phyloP scores from a whole-genome alignment of 225 moss, liverwort and hornwort genomes.

The Polytrichum commune region DNA sequence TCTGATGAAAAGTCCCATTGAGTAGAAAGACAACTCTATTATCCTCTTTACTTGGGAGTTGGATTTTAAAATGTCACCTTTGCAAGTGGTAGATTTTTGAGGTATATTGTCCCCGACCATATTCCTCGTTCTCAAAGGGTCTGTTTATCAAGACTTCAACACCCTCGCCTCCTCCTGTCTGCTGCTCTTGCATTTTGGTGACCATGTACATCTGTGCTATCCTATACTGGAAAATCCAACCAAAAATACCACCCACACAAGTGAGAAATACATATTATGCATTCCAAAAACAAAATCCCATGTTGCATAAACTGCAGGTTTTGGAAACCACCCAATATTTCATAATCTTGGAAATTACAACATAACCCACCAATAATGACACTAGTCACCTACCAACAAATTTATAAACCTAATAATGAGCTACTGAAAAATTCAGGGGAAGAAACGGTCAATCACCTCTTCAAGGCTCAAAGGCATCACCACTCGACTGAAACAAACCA shows the following conservation, averaged over 20 bases:
- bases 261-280: too few relatives aligned
- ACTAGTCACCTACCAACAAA: too few relatives aligned
- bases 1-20: too few relatives aligned
- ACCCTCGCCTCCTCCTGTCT: slow-evolving; percentile 78
- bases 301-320: slow-evolving; percentile 1
- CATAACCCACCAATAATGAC: too few relatives aligned
- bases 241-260: not conserved
- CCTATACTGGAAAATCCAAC: slow-evolving; percentile 70
- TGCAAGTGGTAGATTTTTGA: slow-evolving; percentile 93
- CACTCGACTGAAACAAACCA: slow-evolving; percentile 58
- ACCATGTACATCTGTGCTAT: slow-evolving; percentile 97
- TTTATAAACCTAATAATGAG: too few relatives aligned
- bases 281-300: not conserved
- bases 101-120: slow-evolving; percentile 87
- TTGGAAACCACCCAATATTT: not conserved
- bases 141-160: slow-evolving; percentile 83
- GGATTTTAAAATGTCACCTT: slow-evolving; percentile 37
- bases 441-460: slow-evolving; percentile 48
- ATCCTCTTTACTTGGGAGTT: too few relatives aligned
- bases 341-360: not conserved
- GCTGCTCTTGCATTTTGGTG: slow-evolving; percentile 88
- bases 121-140: slow-evolving; percentile 81
- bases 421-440: not conserved
- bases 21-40: too few relatives aligned
- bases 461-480: slow-evolving; percentile 85